A percentile compares a stretch with the other conserved stretches of the same genome.
phyloP scores from a whole-genome alignment of 441 rosid species.

The Biscutella laevigata region DNA sequence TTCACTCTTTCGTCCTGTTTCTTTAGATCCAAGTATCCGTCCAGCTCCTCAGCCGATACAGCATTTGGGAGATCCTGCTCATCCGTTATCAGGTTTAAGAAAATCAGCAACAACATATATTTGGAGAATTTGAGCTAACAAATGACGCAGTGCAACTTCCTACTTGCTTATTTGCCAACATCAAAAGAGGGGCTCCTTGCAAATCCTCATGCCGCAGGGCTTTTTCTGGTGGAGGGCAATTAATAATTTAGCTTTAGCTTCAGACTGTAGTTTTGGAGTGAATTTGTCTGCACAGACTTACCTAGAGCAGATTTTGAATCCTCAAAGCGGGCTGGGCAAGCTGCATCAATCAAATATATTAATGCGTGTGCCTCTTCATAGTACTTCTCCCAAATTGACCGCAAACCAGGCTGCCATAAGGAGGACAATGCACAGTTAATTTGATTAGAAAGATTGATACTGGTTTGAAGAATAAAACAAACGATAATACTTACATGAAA shows the following conservation, averaged over 20 bases:
- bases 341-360: conserved; percentile 79
- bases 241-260: conserved; percentile 2
- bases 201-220: conserved; percentile 90
- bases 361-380: conserved; percentile 97
- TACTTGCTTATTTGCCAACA: conserved; percentile 95
- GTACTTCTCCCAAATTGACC: conserved; percentile 97
- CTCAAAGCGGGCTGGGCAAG: conserved; percentile 84
- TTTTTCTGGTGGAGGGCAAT: conserved; percentile 47
- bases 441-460: not conserved
- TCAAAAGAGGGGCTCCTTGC: conserved; percentile 89
- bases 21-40: conserved; percentile 73
- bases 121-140: not conserved
- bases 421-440: not conserved
- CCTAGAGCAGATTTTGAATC: conserved; percentile 92
- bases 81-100: not conserved
- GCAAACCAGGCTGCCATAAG: conserved; percentile 67
- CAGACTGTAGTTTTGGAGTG: not conserved
- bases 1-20: conserved; percentile 83
- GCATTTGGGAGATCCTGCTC: conserved; percentile 82
- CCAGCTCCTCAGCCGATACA: conserved; percentile 75
- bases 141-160: not conserved
- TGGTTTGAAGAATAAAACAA: not conserved
- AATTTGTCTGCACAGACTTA: conserved; percentile 17
- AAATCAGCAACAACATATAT: conserved; percentile 3
- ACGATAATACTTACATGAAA: not conserved